Evolutionary conservation across 306 rosid species (phyloP), one percentile per base, ranked within the genome.

Genomic region (Fragaria ananassa): DNA sequence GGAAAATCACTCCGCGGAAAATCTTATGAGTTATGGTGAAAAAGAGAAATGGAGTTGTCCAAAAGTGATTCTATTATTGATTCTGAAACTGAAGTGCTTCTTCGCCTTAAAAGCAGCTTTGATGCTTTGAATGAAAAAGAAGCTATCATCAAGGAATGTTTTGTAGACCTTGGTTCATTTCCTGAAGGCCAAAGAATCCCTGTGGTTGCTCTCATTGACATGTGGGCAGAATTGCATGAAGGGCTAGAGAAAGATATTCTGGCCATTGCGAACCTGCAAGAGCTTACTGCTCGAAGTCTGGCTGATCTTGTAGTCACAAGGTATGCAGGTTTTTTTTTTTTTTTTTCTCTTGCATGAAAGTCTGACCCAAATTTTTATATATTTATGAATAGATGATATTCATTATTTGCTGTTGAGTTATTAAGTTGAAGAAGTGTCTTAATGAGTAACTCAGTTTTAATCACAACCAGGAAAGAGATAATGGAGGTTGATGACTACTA

Each of bases 151-250:
- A 89, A 71, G 78, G 82, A 90, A 61, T 78, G 88, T 62, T 90
- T 90, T 80, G 6, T 51, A 77, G 89, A 90, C 80, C 74, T 90
- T 13, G 77, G 86, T 72, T 84, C 83, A 39, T 91, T 88, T 79
- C 96, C 91, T 8, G 83, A 83, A 66, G 89, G 74, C 31, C 89
- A 85, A 21, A 88, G 85, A 79, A 90, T 88, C 37, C 86, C 87
- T 46, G 88, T 63, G 13, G 62, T 80, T 62, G 79, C 85, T 31
- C 87, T 91, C 54, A 68, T 91, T 68, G 93, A 89, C 80, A 85
- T 88, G 60, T 87, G 88, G 86, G 77, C 80, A n/a, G 90, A 85
- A 23, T 29, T n/a, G 45, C 21, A n/a, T 64, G 29, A 64, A 64
- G 70, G 4, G 46, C 27, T 64, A 0, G 47, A 1, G 39, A 10